These are phyloP conservation scores for Polyporus arcularius DNA, from an alignment of 768 basidiomycete genomes.

Conservation along the genomic window DNA sequence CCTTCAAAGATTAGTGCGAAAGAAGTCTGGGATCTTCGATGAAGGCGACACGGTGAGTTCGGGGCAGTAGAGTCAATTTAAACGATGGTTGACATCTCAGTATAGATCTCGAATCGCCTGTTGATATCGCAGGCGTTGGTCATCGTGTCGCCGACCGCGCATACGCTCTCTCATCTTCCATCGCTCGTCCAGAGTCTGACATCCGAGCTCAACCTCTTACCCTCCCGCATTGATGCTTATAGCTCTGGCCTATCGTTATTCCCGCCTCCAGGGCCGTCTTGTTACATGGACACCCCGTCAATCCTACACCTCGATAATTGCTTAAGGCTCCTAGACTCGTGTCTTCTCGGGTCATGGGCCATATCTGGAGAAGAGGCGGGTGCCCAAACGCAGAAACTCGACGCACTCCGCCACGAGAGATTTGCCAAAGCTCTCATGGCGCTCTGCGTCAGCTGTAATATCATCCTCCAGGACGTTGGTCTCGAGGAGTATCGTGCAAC, in stretches of 20 bases:
- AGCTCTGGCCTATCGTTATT: constrained; percentile 42
- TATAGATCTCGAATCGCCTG: constrained; percentile 54
- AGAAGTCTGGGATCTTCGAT: constrained; percentile 33
- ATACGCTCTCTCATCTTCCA: constrained; percentile 34
- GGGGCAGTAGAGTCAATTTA: neutral
- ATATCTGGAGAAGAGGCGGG: constrained; percentile 22
- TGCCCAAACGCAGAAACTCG: constrained; percentile 23
- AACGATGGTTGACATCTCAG: neutral
- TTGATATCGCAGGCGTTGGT: constrained; percentile 54
- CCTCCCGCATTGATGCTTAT: constrained; percentile 40
- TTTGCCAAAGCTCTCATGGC: constrained; percentile 51
- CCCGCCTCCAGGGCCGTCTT: constrained; percentile 25
- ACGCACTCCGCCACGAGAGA: constrained; percentile 43
- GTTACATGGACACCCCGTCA: constrained; percentile 32
- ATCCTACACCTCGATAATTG: constrained; percentile 54
- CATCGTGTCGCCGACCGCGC: constrained; percentile 45
- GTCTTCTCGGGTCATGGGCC: constrained; percentile 61
- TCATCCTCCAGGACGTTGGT: constrained; percentile 30
- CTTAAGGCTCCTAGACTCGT: constrained; percentile 62
- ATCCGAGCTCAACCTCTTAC: constrained; percentile 42
- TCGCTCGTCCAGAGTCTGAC: constrained; percentile 35
- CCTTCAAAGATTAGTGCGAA: constrained; percentile 38
- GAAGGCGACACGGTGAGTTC: constrained; percentile 35
- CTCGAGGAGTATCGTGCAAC: constrained; percentile 9
- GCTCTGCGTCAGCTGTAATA: constrained; percentile 52